Percentiles rank a stretch among this genome's conserved stretches.
Conservation (phyloP, 768 basidiomycete genomes). For the Russula virescens region DNA sequence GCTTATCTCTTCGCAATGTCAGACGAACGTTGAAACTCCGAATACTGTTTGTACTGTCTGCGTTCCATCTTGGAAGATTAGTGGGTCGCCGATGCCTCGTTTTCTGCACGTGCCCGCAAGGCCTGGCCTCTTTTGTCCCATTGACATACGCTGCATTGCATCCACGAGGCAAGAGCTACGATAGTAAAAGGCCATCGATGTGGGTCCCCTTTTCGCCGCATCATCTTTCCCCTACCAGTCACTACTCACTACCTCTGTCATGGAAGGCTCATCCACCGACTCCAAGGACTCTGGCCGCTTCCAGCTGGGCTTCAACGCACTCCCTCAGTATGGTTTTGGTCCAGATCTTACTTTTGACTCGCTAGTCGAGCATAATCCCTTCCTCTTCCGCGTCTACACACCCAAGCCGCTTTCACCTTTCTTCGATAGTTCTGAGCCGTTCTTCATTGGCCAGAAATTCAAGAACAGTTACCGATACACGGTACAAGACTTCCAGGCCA, state of each 20-base stretch:
- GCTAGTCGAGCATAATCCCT: slow-evolving; percentile 59
- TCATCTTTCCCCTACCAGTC: slow-evolving; percentile 19
- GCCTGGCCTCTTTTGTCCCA: not conserved
- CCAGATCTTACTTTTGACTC: slow-evolving; percentile 54
- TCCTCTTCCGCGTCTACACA: slow-evolving; percentile 77
- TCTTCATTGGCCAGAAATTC: slow-evolving; percentile 65
- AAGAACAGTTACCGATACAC: slow-evolving; percentile 32
- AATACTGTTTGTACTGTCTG: not conserved
- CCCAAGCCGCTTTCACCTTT: slow-evolving; percentile 54
- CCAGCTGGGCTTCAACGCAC: slow-evolving; percentile 28
- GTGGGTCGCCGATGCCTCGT: slow-evolving; percentile 15
- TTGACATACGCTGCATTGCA: slow-evolving; percentile 16
- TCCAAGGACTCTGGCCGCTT: slow-evolving; percentile 24
- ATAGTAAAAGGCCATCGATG: slow-evolving; percentile 24
- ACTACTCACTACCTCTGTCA: slow-evolving; percentile 12
- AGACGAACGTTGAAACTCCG: not conserved
- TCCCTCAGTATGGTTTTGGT: slow-evolving; percentile 74
- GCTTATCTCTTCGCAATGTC: not conserved
- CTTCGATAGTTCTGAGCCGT: slow-evolving; percentile 51
- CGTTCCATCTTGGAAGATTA: not conserved
- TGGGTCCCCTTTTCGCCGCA: slow-evolving; percentile 5
- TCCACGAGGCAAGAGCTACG: slow-evolving; percentile 21
- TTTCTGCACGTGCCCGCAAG: slow-evolving; percentile 12
- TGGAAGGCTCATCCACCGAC: slow-evolving; percentile 15
- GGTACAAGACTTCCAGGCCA: slow-evolving; percentile 26